Conservation (phyloP, 495 filamentous ascomycete genomes). For the Massariosphaeria phaeospora region DNA sequence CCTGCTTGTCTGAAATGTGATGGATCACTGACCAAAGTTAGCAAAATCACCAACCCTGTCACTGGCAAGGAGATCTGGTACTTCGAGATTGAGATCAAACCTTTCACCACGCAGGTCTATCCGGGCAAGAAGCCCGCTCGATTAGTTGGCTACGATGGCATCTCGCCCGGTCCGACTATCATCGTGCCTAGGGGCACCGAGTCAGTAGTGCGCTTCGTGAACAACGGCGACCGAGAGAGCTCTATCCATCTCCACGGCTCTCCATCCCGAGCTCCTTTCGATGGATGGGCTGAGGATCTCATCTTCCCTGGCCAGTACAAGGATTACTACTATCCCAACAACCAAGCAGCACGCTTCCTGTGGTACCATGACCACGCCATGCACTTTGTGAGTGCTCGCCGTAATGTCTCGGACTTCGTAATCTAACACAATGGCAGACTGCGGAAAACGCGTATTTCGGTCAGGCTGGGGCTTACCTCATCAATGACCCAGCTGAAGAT, state of each 20-base stretch:
- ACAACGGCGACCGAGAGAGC: slow-evolving; percentile 41
- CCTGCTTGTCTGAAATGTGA: too few relatives aligned
- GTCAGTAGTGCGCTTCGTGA: slow-evolving; percentile 50
- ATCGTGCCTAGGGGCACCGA: slow-evolving; percentile 43
- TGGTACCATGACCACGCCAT: slow-evolving; percentile 57
- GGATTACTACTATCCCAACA: slow-evolving; percentile 58
- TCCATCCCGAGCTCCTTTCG: slow-evolving; percentile 41
- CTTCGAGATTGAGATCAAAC: slow-evolving; percentile 49
- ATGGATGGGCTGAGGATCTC: slow-evolving; percentile 58
- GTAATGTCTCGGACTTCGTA: not conserved
- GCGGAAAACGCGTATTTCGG: slow-evolving; percentile 53
- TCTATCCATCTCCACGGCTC: slow-evolving; percentile 51
- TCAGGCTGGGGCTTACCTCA: slow-evolving; percentile 48
- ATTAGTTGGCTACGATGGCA: slow-evolving; percentile 53
- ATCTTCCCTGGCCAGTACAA: slow-evolving; percentile 50
- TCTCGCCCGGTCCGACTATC: slow-evolving; percentile 50
- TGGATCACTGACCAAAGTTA: slow-evolving; percentile 9
- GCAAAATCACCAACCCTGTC: slow-evolving; percentile 25
- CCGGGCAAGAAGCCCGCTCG: slow-evolving; percentile 44
- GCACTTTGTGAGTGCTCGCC: slow-evolving; percentile 5
- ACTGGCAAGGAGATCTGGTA: slow-evolving; percentile 41
- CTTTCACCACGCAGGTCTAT: slow-evolving; percentile 47
- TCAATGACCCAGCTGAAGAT: slow-evolving; percentile 45
- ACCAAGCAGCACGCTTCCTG: slow-evolving; percentile 45
- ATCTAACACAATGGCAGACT: slow-evolving; percentile 23